Base-by-base conservation (phyloP, 1,139 yeast genomes). In the Suhomyces bokatorum region DNA sequence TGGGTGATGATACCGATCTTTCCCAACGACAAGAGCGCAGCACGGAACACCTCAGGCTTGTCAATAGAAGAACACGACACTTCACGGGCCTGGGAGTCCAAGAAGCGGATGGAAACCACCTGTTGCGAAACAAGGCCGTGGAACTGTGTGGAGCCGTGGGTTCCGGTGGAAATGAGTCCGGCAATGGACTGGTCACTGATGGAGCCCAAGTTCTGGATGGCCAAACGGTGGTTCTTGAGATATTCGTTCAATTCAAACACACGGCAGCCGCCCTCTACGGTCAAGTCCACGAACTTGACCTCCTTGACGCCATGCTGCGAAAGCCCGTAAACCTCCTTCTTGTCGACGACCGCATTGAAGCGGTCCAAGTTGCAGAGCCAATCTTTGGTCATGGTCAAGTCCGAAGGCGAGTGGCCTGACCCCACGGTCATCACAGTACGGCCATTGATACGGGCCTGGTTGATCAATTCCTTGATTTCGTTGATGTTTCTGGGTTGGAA, bases 371-470 rank as follows among this genome's bases (percentile, higher is more conserved):
- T 91, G 54, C 96, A 80, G 34, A 93, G 69, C 97, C 97, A 91
- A 47, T 88, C 95, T 27, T 69, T 67, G 2, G 97, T 87, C 86
- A 90, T 86, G 41, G 97, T 89, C 66, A 93, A 68, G 59, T 84
- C 91, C 38, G 95, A 86, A 0, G 99, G 99, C 6, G 98, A 90
- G 62, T 93, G 98, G 28, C 97, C 97, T 0, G 96, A 83, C 0
- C 99, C 99, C 8, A 88, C 93, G 2, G 89, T 81, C 77, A 88
- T 85, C 47, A 93, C 70, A 14, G 96, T 87, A 53, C 81, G 85
- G 15, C 75, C 72, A 32, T 71, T 61, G 40, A 68, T 59, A 37
- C 78, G 70, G 6, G 98, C 99, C 46, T 75, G 75, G 37, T 77
- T 70, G 35, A 93, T 87, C 45, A 91, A 71, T 32, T 68, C 72